A percentile compares a stretch with the other conserved stretches of the same genome.
phyloP scores from a whole-genome alignment of 768 basidiomycete genomes.

The Podaxis carcinomalis region DNA sequence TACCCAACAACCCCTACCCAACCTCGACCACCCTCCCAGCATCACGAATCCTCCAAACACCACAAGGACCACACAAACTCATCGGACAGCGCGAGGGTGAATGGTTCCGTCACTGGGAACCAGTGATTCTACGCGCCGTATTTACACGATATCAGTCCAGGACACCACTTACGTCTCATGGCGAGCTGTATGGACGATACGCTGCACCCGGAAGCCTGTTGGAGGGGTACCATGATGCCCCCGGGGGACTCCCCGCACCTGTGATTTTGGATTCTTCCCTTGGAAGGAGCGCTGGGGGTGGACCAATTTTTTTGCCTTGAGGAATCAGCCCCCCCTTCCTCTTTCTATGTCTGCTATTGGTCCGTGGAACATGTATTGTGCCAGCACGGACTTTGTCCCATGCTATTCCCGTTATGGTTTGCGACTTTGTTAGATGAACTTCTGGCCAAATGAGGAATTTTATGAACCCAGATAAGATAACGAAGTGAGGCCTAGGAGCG shows the following conservation, averaged over 20 bases:
- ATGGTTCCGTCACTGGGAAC: conserved; percentile 80
- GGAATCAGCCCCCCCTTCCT: too few species aligned
- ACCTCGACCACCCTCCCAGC: neutral
- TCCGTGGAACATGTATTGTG: too few species aligned
- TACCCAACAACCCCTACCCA: neutral
- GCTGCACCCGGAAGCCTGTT: conserved; percentile 15
- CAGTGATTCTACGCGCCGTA: conserved; percentile 59
- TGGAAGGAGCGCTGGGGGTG: neutral
- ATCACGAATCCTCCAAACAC: conserved; percentile 25
- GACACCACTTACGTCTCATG: conserved; percentile 20
- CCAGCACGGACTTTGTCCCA: neutral
- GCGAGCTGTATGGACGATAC: conserved; percentile 6
- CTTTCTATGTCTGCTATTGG: neutral
- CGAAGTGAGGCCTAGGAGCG: too few species aligned
- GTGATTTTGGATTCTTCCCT: neutral
- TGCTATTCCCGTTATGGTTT: neutral
- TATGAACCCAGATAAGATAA: too few species aligned
- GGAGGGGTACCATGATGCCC: conserved; percentile 23
- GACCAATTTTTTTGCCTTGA: neutral
- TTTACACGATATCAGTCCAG: conserved; percentile 37
- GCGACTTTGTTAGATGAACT: too few species aligned
- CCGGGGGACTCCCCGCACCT: neutral
- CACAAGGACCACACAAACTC: conserved; percentile 33
- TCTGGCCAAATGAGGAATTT: too few species aligned
- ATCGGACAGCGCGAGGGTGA: conserved; percentile 67